Percentiles rank a stretch among this genome's conserved stretches.
These are phyloP conservation scores for Gautieria morchelliformis DNA, from an alignment of 768 basidiomycete species.

Conservation along the genomic window DNA sequence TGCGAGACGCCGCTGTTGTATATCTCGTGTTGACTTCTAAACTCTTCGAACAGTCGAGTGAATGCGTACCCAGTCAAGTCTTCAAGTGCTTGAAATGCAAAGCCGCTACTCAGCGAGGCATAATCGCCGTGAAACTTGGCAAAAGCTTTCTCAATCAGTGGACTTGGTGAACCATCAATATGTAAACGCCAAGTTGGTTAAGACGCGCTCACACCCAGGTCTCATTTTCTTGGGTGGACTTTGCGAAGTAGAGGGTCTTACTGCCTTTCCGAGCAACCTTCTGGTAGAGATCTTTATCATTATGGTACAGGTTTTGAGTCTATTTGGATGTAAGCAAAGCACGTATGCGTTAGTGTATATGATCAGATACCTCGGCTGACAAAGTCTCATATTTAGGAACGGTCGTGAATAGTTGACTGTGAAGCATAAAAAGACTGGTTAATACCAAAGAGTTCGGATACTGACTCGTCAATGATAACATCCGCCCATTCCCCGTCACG, in stretches of 20 bases:
- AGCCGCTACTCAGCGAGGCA: conserved; percentile 31
- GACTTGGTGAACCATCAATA: conserved; percentile 12
- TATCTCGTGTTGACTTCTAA: no score
- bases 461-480: conserved; percentile 50
- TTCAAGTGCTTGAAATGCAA: conserved; percentile 42
- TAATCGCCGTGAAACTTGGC: conserved; percentile 50
- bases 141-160: conserved; percentile 49
- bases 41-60: no score
- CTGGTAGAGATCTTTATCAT: conserved; percentile 39
- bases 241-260: conserved; percentile 40
- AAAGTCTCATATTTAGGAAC: conserved; percentile 47
- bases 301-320: conserved; percentile 39
- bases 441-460: background rate
- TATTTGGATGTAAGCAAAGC: background rate
- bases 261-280: conserved; percentile 34
- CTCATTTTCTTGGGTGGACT: conserved; percentile 35
- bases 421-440: background rate
- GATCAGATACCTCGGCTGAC: conserved; percentile 9
- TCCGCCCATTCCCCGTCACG: conserved; percentile 42
- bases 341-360: background rate
- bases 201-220: conserved; percentile 35
- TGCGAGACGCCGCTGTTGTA: conserved; percentile 3
- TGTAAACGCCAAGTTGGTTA: background rate
- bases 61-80: conserved; percentile 42
- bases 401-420: conserved; percentile 37